Conservation (phyloP, 2,329 filamentous ascomycete genomes). For the Apiospora rasikravindrae region DNA sequence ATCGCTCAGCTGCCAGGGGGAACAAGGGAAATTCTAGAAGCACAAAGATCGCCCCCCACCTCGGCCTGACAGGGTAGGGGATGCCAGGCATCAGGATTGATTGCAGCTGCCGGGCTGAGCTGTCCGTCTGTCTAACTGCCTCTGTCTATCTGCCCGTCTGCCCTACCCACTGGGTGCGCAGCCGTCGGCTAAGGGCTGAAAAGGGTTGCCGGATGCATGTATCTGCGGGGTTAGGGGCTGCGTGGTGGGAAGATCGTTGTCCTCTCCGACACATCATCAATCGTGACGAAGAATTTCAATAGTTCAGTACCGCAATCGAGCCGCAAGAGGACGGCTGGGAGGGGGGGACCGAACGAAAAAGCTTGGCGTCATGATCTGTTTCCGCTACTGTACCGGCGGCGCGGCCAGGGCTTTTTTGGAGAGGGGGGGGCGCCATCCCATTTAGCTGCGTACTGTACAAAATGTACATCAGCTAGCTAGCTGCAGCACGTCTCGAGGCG, state of each 20-base stretch:
- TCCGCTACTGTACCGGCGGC: not conserved
- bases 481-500: not conserved
- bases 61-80: not conserved
- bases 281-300: not conserved
- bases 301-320: not conserved
- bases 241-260: not conserved
- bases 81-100: not conserved
- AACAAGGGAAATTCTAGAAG: conserved; percentile 6
- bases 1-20: conserved; percentile 1
- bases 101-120: not conserved
- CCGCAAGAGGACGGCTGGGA: not conserved
- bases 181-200: not conserved
- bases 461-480: not conserved
- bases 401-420: not conserved
- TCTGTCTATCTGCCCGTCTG: not conserved
- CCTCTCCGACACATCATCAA: conserved; percentile 1
- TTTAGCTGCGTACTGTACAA: not conserved
- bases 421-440: not conserved
- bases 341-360: not conserved
- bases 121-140: not conserved
- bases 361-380: conserved; percentile 2
- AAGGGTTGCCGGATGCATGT: not conserved
- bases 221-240: not conserved
- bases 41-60: not conserved
- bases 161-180: not conserved